Evolutionary conservation across 2,329 filamentous ascomycete genomes (phyloP).

Genomic region (Aureobasidium sp.): DNA sequence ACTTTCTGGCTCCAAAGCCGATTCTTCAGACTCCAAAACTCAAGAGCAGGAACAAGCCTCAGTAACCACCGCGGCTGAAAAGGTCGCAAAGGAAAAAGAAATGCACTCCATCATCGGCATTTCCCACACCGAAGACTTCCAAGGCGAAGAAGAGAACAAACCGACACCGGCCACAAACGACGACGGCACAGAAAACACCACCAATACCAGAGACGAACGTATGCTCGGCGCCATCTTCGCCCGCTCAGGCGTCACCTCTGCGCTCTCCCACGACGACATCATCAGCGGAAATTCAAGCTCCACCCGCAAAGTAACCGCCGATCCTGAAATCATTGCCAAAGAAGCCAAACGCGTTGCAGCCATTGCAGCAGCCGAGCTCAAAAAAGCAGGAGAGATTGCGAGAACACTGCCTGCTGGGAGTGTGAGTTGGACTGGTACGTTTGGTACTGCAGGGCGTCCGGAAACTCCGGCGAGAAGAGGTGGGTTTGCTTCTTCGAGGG

Average conservation of each 20-base stretch:
- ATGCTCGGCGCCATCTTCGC: conserved; percentile 93
- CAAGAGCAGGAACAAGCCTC: background rate
- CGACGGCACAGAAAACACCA: conserved; percentile 23
- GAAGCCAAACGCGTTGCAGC: conserved; percentile 86
- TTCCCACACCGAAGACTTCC: conserved; percentile 49
- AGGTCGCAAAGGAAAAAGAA: background rate
- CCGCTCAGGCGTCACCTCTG: conserved; percentile 86
- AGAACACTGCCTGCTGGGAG: conserved; percentile 80
- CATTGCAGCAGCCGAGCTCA: conserved; percentile 79
- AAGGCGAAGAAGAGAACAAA: conserved; percentile 33
- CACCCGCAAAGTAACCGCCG: conserved; percentile 67
- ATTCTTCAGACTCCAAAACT: conserved; percentile 21
- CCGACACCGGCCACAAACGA: conserved; percentile 2
- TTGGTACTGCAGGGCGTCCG: conserved; percentile 80
- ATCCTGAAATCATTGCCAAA: conserved; percentile 80
- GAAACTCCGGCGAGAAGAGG: conserved; percentile 55
- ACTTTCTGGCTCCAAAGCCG: conserved; percentile 44
- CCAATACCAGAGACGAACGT: conserved; percentile 53
- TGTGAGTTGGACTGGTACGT: conserved; percentile 93
- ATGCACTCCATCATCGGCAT: conserved; percentile 44
- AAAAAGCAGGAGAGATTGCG: conserved; percentile 77
- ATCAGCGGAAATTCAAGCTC: conserved; percentile 72
- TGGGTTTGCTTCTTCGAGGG: conserved; percentile 44
- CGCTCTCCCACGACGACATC: conserved; percentile 93
- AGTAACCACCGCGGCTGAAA: background rate